phyloP scores from a whole-genome alignment of 192 early-diverging fungal genomes.

The Gryganskiella cystojenkinii region DNA sequence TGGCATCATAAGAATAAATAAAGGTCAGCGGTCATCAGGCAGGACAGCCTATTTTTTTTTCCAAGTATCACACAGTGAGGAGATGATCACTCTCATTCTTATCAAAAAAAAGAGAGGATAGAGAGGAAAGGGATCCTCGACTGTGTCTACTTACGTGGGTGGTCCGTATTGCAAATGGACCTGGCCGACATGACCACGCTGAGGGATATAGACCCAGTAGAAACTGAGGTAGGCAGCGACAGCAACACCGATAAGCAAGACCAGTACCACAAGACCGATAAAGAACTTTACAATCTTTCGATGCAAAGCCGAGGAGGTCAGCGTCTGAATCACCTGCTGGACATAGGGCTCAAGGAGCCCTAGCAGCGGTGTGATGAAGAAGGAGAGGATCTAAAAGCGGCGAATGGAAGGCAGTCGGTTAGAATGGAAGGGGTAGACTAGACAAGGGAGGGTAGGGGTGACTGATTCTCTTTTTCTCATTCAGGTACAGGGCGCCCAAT shows the following conservation, averaged over 20 bases:
- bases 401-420: background rate
- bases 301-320: slow-evolving; percentile 54
- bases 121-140: too few relatives aligned
- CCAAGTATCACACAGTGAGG: too few relatives aligned
- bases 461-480: too few relatives aligned
- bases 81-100: too few relatives aligned
- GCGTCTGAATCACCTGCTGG: slow-evolving; percentile 33
- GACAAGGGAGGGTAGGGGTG: background rate
- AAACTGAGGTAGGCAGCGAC: slow-evolving; percentile 53
- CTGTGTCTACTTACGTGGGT: slow-evolving; percentile 48
- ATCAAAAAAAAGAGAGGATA: too few relatives aligned
- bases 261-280: slow-evolving; percentile 28
- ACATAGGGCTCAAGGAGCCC: slow-evolving; percentile 54
- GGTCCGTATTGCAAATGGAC: slow-evolving; percentile 56
- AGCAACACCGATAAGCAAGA: slow-evolving; percentile 39
- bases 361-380: slow-evolving; percentile 54
- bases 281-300: slow-evolving; percentile 55
- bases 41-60: too few relatives aligned
- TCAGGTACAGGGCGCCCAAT: too few relatives aligned
- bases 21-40: too few relatives aligned
- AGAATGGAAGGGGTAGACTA: background rate
- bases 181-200: slow-evolving; percentile 54
- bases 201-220: slow-evolving; percentile 58
- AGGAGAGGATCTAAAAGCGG: slow-evolving; percentile 37
- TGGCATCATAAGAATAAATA: too few relatives aligned